Percentiles rank a stretch among this genome's conserved stretches.
phyloP scores from a whole-genome alignment of 2,329 filamentous ascomycete species.

The Chaetomium globosum region DNA sequence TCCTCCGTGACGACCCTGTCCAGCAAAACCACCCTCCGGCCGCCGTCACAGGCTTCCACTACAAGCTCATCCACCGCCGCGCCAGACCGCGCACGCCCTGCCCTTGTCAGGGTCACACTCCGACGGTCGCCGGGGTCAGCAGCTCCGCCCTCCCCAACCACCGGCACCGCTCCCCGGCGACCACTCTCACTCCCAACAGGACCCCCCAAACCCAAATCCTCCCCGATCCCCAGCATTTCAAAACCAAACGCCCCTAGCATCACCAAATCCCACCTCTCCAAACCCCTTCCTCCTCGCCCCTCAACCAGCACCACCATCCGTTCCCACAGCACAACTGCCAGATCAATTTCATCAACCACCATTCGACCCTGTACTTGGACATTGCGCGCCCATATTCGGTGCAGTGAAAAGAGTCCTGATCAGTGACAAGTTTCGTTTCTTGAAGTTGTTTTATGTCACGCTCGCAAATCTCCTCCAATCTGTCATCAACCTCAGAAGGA shows the following conservation, averaged over 20 bases:
- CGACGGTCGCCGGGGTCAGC: background rate
- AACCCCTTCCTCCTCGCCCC: background rate
- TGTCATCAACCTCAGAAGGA: conserved; percentile 59
- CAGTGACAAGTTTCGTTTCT: conserved; percentile 59
- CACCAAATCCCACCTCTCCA: background rate
- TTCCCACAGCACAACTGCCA: no score
- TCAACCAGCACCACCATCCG: conserved; percentile 17
- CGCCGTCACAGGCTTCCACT: conserved; percentile 34
- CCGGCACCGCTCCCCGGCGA: conserved; percentile 6
- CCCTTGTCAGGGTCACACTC: conserved; percentile 27
- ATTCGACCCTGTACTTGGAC: conserved; percentile 79
- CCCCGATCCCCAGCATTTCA: no score
- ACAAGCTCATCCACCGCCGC: conserved; percentile 26
- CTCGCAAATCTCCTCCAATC: conserved; percentile 70
- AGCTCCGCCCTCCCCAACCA: conserved; percentile 20
- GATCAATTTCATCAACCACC: no score
- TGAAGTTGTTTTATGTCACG: conserved; percentile 68
- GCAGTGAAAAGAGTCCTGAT: conserved; percentile 54
- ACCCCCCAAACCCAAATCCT: background rate
- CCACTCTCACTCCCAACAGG: conserved; percentile 8
- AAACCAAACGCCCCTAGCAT: background rate
- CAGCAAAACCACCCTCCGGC: conserved; percentile 46
- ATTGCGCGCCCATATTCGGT: conserved; percentile 79
- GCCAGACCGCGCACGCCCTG: conserved; percentile 29
- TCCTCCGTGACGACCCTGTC: conserved; percentile 48